Conservation (phyloP, 2,329 filamentous ascomycete species). For the Neurospora sp. region DNA sequence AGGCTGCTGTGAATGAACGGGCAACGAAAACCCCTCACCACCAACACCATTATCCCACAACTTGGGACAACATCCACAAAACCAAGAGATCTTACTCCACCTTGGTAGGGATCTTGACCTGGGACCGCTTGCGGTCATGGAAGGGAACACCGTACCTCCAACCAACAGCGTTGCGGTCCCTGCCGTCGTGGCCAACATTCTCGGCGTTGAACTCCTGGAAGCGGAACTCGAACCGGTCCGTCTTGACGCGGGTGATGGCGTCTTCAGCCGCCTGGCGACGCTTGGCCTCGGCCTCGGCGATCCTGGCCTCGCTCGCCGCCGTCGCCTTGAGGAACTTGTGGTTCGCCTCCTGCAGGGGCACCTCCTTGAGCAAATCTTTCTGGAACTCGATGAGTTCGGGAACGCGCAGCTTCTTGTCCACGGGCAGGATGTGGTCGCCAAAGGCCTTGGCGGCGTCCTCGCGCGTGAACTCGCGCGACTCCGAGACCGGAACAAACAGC, state of each 20-base stretch:
- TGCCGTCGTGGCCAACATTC: constrained; percentile 43
- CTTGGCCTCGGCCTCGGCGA: constrained; percentile 25
- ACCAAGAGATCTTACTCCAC: constrained; percentile 34
- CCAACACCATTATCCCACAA: background rate
- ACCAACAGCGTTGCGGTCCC: constrained; percentile 41
- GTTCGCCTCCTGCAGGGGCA: constrained; percentile 26
- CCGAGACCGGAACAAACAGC: constrained; percentile 53
- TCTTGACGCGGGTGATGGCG: constrained; percentile 34
- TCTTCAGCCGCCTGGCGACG: constrained; percentile 27
- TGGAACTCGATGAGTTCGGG: constrained; percentile 50
- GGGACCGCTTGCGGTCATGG: constrained; percentile 52
- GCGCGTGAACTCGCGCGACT: constrained; percentile 54
- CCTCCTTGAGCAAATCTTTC: constrained; percentile 31
- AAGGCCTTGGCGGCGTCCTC: constrained; percentile 57
- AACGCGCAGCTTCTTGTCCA: constrained; percentile 52
- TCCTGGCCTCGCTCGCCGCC: constrained; percentile 32
- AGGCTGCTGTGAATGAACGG: background rate
- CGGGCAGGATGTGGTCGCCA: constrained; percentile 46
- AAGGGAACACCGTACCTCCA: constrained; percentile 55
- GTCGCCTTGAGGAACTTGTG: constrained; percentile 29
- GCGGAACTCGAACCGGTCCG: constrained; percentile 50
- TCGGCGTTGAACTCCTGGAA: constrained; percentile 50
- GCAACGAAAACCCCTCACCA: background rate
- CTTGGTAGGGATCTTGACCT: constrained; percentile 57
- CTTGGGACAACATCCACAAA: background rate